A percentile compares a stretch with the other conserved stretches of the same genome.
Evolutionary conservation across 306 rosid species (phyloP).

Genomic region (Dryas alaskensis): DNA sequence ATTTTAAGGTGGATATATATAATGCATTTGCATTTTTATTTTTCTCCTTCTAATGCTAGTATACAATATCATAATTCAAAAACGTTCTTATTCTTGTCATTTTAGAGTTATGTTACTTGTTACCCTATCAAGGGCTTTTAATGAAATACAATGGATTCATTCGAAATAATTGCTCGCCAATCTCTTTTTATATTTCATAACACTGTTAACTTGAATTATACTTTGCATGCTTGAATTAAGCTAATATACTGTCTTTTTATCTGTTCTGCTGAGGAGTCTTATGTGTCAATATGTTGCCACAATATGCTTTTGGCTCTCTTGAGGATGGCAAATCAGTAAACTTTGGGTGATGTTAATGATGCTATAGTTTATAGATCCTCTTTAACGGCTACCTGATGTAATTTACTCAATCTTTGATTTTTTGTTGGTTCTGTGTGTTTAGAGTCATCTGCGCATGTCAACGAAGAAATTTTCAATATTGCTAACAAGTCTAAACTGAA

Average conservation of each 20-base stretch:
- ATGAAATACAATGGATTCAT: background rate
- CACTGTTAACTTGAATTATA: background rate
- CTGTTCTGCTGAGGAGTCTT: slow-evolving; percentile 3
- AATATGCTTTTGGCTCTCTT: background rate
- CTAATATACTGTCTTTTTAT: background rate
- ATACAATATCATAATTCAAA: background rate
- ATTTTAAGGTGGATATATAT: background rate
- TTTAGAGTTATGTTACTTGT: background rate
- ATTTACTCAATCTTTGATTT: slow-evolving; percentile 24
- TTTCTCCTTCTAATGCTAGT: background rate
- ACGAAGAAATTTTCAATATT: slow-evolving; percentile 42
- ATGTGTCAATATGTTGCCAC: background rate
- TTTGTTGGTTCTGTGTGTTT: slow-evolving; percentile 25
- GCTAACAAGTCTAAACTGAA: slow-evolving; percentile 50
- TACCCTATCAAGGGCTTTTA: background rate
- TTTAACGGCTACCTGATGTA: background rate
- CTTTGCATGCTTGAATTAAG: background rate
- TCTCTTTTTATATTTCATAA: background rate
- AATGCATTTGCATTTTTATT: background rate
- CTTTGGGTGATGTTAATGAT: background rate
- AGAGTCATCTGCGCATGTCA: slow-evolving; percentile 62
- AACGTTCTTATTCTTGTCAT: background rate
- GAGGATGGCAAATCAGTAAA: slow-evolving; percentile 1
- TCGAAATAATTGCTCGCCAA: background rate
- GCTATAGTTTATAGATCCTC: background rate